A percentile compares a stretch with the other conserved stretches of the same genome.
Evolutionary conservation across 2,329 filamentous ascomycete genomes (phyloP).

Genomic region (Penicillium brevicompactum): DNA sequence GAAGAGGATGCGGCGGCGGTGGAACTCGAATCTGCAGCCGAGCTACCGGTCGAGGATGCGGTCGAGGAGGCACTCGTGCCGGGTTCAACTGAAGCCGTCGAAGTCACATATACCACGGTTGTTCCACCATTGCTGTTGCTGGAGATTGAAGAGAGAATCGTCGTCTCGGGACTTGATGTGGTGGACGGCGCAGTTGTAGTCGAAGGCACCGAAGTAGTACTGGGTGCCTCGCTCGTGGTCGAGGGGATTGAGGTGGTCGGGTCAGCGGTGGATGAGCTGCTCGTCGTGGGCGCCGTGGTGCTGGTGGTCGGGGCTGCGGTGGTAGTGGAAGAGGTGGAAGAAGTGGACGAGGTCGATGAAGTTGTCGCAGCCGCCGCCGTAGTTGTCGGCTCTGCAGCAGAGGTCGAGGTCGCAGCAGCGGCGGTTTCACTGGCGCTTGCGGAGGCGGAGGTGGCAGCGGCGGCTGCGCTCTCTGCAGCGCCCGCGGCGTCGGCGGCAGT

Average conservation of each 20-base stretch:
- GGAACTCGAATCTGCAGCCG: slow-evolving; percentile 29
- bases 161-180: slow-evolving; percentile 17
- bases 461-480: not conserved
- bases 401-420: not conserved
- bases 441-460: not conserved
- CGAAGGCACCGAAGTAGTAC: slow-evolving; percentile 18
- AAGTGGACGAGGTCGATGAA: not conserved
- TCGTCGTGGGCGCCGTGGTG: slow-evolving; percentile 17
- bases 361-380: not conserved
- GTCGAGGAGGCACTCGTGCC: slow-evolving; percentile 24
- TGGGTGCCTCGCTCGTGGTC: slow-evolving; percentile 23
- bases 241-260: slow-evolving; percentile 19
- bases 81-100: slow-evolving; percentile 8
- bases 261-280: slow-evolving; percentile 16
- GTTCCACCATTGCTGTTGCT: slow-evolving; percentile 7
- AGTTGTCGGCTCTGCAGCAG: not conserved
- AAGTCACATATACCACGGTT: slow-evolving; percentile 15
- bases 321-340: not conserved
- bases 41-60: slow-evolving; percentile 9
- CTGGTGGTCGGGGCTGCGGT: slow-evolving; percentile 11
- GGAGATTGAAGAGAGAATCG: slow-evolving; percentile 19
- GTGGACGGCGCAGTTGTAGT: slow-evolving; percentile 9
- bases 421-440: not conserved
- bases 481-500: not conserved
- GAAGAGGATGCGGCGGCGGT: slow-evolving; percentile 25